Conservation (phyloP, 768 basidiomycete species). For the Exidia glandulosa region DNA sequence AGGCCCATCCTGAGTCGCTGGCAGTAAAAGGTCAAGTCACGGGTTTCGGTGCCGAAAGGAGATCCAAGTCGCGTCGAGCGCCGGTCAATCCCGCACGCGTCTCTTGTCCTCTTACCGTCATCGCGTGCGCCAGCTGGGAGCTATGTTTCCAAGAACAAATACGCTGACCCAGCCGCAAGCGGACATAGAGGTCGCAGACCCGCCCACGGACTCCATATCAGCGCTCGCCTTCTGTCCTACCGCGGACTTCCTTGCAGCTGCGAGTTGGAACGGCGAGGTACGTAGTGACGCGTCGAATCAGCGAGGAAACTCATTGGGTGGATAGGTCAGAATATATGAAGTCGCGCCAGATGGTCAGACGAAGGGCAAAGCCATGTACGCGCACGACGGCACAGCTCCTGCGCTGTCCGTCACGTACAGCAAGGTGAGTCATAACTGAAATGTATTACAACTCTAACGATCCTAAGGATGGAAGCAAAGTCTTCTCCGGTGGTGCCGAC, state of each 20-base stretch:
- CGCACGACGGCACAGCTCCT: slow-evolving; percentile 32
- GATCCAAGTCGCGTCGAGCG: too few relatives aligned
- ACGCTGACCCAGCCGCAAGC: background rate
- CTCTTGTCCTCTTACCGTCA: too few relatives aligned
- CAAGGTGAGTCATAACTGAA: slow-evolving; percentile 15
- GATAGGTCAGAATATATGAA: slow-evolving; percentile 7
- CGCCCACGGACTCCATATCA: slow-evolving; percentile 7
- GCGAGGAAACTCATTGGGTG: background rate
- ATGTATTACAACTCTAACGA: background rate
- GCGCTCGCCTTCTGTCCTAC: slow-evolving; percentile 3
- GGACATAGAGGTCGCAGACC: background rate
- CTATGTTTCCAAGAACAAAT: too few relatives aligned
- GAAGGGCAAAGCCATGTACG: slow-evolving; percentile 25
- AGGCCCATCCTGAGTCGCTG: too few relatives aligned
- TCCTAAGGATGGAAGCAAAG: slow-evolving; percentile 22
- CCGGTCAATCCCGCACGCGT: too few relatives aligned
- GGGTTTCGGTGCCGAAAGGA: too few relatives aligned
- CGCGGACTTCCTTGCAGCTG: slow-evolving; percentile 4
- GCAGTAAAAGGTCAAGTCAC: too few relatives aligned
- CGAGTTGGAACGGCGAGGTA: slow-evolving; percentile 5
- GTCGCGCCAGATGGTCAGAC: slow-evolving; percentile 2
- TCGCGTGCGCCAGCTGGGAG: too few relatives aligned
- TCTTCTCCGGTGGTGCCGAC: slow-evolving; percentile 31
- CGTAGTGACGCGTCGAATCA: background rate
- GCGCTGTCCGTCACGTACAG: slow-evolving; percentile 30